Evolutionary conservation across 768 basidiomycete species (phyloP), one percentile per base, ranked within the genome.

Genomic region (Boletus reticuloceps): DNA sequence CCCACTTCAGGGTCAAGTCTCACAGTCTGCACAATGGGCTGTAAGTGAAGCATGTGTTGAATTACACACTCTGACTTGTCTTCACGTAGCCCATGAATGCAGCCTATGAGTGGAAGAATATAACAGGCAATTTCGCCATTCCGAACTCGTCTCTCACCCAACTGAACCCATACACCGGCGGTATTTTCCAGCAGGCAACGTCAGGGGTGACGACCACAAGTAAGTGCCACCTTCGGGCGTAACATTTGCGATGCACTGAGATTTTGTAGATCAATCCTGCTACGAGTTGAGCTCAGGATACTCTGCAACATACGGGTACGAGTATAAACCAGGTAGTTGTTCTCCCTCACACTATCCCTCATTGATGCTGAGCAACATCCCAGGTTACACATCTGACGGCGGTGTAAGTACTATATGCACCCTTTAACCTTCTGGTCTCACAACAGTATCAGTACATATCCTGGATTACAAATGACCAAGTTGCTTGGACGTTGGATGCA

Each of bases 1-100:
- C 13, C 68, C 74, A 14, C 54, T 67, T 74, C 17, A 55, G 12
- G 84, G 83, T 9, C 75, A 83, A 60, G 91, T 94, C 17, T 94
- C 92, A 7, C 91, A 93, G 69, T 92, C 89, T 44, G 85, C 80
- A 8, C 93, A 96, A 66, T 89, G 85, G 84, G 86, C 76, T 41
- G 88, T 89, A 69, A 74, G 83, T 77, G 43, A 34, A 20, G 5
- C 17, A 9, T 44, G 25, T 36, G n/a, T 41, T 17, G 3, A 20
- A 39, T 25, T 36, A 34, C 36, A 25, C 19, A 3, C 22, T 27
- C 32, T 59, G 42, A 54, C 32, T 29, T 19, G n/a, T 39, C 20
- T 55, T 46, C 61, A 49, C 73, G 29, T 58, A 88, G 85, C 92
- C 93, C 1, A 91, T 91, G 75, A 89, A 94, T 67, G 77, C 79